Conservation (phyloP, 208 protist genomes). For the Wallacemonas rigidus region DNA sequence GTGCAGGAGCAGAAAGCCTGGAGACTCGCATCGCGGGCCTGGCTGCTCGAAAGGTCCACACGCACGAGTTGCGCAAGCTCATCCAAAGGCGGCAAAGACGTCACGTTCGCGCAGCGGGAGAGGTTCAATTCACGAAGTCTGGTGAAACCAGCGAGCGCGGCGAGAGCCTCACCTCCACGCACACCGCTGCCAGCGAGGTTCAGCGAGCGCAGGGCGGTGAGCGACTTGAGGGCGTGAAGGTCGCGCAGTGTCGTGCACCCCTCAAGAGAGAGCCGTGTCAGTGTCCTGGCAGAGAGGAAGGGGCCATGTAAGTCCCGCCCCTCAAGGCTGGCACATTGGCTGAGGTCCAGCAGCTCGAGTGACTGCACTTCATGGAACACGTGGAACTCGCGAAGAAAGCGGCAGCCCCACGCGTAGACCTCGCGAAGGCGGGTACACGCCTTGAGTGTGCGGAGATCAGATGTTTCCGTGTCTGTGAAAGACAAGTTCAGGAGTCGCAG, state of each 20-base stretch:
- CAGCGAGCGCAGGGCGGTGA: conserved; percentile 35
- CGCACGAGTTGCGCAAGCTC: conserved; percentile 19
- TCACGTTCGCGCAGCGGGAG: conserved; percentile 32
- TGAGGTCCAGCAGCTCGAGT: conserved; percentile 40
- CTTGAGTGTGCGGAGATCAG: conserved; percentile 14
- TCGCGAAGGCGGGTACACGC: conserved; percentile 20
- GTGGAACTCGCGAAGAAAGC: conserved; percentile 26
- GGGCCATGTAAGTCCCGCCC: conserved; percentile 27
- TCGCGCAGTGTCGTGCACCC: conserved; percentile 29
- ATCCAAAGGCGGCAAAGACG: conserved; percentile 29
- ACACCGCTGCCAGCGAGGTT: conserved; percentile 31
- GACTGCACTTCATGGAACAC: conserved; percentile 33
- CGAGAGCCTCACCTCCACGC: conserved; percentile 24
- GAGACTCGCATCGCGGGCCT: conserved; percentile 26
- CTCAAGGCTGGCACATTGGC: conserved; percentile 36
- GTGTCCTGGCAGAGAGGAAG: conserved; percentile 19
- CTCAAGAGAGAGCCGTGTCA: conserved; percentile 32
- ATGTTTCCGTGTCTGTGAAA: conserved; percentile 29
- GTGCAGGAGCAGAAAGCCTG: conserved; percentile 27
- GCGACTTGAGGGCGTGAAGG: conserved; percentile 24
- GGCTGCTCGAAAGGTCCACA: conserved; percentile 25
- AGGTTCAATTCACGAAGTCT: conserved; percentile 37
- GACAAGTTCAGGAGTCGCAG: conserved; percentile 31
- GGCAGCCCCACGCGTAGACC: conserved; percentile 35
- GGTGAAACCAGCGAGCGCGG: conserved; percentile 26